These are phyloP conservation scores for Colletotrichum orbiculare DNA, from an alignment of 2,329 filamentous ascomycete species.

Conservation along the genomic window DNA sequence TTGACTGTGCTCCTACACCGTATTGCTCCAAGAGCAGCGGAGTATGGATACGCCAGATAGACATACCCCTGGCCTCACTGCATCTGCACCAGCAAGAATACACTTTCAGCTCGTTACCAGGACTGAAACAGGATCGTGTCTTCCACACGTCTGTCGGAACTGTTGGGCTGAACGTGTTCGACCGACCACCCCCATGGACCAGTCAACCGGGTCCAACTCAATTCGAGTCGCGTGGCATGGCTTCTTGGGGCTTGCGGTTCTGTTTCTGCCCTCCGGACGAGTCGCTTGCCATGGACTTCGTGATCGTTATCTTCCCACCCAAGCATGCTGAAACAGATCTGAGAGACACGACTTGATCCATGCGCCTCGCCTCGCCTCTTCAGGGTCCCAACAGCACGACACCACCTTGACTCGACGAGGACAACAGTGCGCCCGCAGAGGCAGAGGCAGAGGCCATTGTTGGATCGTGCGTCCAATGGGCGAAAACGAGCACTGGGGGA, in stretches of 20 bases:
- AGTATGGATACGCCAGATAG: no score
- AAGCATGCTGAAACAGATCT: conserved; percentile 20
- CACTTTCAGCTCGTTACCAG: no score
- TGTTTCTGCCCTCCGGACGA: neutral
- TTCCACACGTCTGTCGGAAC: no score
- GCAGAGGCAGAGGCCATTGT: conserved; percentile 14
- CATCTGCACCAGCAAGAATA: no score
- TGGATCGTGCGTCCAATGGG: conserved; percentile 2
- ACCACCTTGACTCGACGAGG: conserved; percentile 18
- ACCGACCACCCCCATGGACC: no score
- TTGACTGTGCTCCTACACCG: neutral
- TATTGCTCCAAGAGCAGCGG: no score
- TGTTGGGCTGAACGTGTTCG: no score
- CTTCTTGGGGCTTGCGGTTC: neutral
- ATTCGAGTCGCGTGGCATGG: no score
- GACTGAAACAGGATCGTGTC: no score
- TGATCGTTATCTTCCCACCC: neutral
- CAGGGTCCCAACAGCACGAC: neutral
- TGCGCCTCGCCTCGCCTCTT: neutral
- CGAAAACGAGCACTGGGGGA: conserved; percentile 20
- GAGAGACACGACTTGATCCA: conserved; percentile 2
- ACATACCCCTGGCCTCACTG: no score
- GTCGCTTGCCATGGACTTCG: conserved; percentile 5
- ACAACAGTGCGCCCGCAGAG: conserved; percentile 7
- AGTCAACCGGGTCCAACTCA: no score